Evolutionary conservation across 1,139 yeast species (phyloP), one percentile per base, ranked within the genome.

Genomic region (Pichia sp.): DNA sequence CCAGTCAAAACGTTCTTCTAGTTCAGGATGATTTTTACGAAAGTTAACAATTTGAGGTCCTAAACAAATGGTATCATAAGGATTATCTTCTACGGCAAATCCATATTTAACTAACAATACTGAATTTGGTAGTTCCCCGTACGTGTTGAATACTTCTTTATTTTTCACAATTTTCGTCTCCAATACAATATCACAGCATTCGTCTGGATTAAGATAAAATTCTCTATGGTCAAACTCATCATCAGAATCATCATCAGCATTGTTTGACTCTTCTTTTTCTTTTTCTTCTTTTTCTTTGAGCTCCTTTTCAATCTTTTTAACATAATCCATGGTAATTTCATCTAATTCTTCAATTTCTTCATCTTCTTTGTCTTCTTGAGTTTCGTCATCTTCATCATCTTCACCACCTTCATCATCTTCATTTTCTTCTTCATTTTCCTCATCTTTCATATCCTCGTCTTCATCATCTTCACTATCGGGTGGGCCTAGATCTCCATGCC

Each of bases 61-160:
- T 29, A 85, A 58, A 46, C 76, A 70, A 23, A 85, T 73, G 3
- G 72, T 60, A 53, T 85, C 90, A 56, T 75, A 73, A 24, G 68
- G 67, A 55, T 86, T 84, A 37, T 71, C 67, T 48, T 67, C 63
- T 33, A 74, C 69, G 6, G 82, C 74, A 59, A 87, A 87, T 0
- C 95, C 96, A 57, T 87, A 87, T 47, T 86, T 72, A 26, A 87
- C 80, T 16, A 87, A 63, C 35, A 87, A 66, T 39, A 77, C 73
- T 0, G 85, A 72, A 54, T 85, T 86, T 16, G 83, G 68, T 37
- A 81, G 67, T 37, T 81, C 81, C 0, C 96, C 96, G 56, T 86
- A 87, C 0, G 92, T 79, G 61, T 85, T 86, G 68, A 79, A 83
- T 11, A 87, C 62, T 57, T 87, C 95, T 16, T 68, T 59, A n/a